Evolutionary conservation across 169 alveolate genomes (phyloP).

Genomic region (Plasmodium reichenowi): DNA sequence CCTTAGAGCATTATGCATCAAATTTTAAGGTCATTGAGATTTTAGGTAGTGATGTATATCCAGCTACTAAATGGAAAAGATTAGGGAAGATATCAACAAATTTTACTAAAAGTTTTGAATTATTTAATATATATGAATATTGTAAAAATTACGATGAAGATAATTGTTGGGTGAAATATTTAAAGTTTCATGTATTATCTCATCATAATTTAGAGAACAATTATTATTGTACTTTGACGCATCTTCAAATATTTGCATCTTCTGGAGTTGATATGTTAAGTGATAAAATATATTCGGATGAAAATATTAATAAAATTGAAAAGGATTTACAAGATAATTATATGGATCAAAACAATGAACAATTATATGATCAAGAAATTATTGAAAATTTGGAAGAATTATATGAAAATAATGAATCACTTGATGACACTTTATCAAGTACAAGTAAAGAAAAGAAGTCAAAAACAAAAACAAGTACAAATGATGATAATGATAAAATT

Average conservation of each 20-base stretch:
- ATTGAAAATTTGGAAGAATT: constrained; percentile 41
- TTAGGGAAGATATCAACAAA: constrained; percentile 86
- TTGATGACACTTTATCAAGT: too few species aligned
- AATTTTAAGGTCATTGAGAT: constrained; percentile 83
- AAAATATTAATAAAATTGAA: constrained; percentile 24
- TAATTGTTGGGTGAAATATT: constrained; percentile 84
- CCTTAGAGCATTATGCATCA: constrained; percentile 88
- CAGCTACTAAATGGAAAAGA: constrained; percentile 85
- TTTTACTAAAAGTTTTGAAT: constrained; percentile 81
- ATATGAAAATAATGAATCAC: constrained; percentile 21
- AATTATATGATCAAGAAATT: constrained; percentile 20
- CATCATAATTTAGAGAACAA: constrained; percentile 85
- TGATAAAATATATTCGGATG: constrained; percentile 75
- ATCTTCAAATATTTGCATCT: constrained; percentile 87
- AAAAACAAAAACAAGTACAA: background rate
- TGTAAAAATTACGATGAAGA: constrained; percentile 81
- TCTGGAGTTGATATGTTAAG: constrained; percentile 88
- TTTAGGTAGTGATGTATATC: constrained; percentile 84
- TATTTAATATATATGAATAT: constrained; percentile 82
- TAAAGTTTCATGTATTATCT: constrained; percentile 86
- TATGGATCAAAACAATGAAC: constrained; percentile 15
- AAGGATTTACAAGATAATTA: constrained; percentile 42
- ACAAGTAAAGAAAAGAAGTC: background rate
- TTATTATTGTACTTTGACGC: constrained; percentile 89
- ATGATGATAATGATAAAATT: background rate